Percentiles rank a stretch among this genome's conserved stretches.
phyloP scores from a whole-genome alignment of 148 eudicot species.

The Chenopodium suecicum region DNA sequence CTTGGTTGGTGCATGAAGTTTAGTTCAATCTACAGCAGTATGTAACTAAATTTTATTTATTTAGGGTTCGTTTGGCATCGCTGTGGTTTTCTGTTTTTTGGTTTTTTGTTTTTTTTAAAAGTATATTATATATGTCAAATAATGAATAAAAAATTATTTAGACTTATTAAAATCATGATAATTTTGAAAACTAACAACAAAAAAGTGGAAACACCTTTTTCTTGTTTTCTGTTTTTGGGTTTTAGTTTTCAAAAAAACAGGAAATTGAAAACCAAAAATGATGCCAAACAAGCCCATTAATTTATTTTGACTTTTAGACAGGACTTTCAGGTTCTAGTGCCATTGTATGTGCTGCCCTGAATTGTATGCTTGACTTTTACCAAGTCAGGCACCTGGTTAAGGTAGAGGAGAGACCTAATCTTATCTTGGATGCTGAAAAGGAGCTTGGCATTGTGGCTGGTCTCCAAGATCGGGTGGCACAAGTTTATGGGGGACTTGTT shows the following conservation, averaged over 20 bases:
- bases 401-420: conserved; percentile 79
- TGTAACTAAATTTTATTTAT: conserved; percentile 21
- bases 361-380: conserved; percentile 90
- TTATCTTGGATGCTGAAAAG: conserved; percentile 85
- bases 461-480: conserved; percentile 91
- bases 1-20: background rate
- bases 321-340: conserved; percentile 98
- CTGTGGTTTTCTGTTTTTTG: too few species aligned
- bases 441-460: conserved; percentile 98
- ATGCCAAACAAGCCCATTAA: too few species aligned
- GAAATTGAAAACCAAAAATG: too few species aligned
- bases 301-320: conserved; percentile 48
- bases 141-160: too few species aligned
- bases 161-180: too few species aligned
- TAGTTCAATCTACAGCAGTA: background rate
- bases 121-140: too few species aligned
- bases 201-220: too few species aligned
- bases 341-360: conserved; percentile 92
- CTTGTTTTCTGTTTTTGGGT: too few species aligned
- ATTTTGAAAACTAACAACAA: too few species aligned
- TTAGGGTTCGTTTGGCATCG: background rate
- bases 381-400: conserved; percentile 67
- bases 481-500: conserved; percentile 93
- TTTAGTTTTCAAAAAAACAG: too few species aligned
- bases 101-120: too few species aligned